Percentiles rank a stretch among this genome's conserved stretches.
Conservation (phyloP, 116 monocot genomes). For the Trichopus zeylanicus region DNA sequence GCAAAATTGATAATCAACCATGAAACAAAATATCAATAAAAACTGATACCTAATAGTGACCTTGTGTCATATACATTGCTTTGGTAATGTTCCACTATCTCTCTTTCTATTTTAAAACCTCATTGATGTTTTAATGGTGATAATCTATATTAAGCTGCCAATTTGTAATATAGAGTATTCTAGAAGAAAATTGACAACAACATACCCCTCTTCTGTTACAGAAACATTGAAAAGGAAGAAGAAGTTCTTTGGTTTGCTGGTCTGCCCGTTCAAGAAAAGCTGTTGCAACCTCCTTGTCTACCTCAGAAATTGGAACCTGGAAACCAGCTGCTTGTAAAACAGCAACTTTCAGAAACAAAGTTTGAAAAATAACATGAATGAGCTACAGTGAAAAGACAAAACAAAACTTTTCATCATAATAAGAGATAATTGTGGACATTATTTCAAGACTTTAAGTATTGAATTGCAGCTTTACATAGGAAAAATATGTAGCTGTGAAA, state of each 20-base stretch:
- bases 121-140: too few relatives aligned
- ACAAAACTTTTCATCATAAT: too few relatives aligned
- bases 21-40: neutral
- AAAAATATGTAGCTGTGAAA: too few relatives aligned
- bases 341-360: neutral
- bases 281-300: slow-evolving; percentile 30
- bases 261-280: slow-evolving; percentile 31
- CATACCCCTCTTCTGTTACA: slow-evolving; percentile 64
- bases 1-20: neutral
- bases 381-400: slow-evolving; percentile 5
- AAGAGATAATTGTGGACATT: too few relatives aligned
- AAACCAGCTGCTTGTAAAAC: slow-evolving; percentile 39
- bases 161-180: neutral
- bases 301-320: slow-evolving; percentile 31
- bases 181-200: neutral
- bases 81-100: too few relatives aligned
- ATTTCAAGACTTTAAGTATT: too few relatives aligned
- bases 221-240: slow-evolving; percentile 68
- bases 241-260: slow-evolving; percentile 43
- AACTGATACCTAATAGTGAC: too few relatives aligned
- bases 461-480: too few relatives aligned
- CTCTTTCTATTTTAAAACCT: too few relatives aligned
- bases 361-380: neutral
- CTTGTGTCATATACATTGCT: too few relatives aligned
- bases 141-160: too few relatives aligned